These are phyloP conservation scores for Primulina tabacum DNA, from an alignment of 257 asterid genomes.

Conservation along the genomic window DNA sequence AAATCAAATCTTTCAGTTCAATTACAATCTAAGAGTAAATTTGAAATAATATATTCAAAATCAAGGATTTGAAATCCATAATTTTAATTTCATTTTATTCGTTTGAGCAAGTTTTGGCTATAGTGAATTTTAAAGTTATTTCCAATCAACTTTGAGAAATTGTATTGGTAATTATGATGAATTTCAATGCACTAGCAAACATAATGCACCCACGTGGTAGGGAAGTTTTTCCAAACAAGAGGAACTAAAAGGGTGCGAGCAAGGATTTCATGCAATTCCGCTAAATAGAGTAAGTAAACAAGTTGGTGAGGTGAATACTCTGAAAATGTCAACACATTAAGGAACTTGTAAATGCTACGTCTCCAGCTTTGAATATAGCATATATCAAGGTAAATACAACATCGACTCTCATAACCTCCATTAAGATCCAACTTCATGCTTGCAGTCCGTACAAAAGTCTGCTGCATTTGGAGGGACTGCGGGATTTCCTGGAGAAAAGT, in stretches of 20 bases:
- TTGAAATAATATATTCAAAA: too few species aligned
- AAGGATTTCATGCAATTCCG: not conserved
- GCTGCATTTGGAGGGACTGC: conserved; percentile 27
- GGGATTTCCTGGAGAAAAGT: conserved; percentile 19
- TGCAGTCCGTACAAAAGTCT: conserved; percentile 27
- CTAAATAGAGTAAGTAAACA: not conserved
- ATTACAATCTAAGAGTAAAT: too few species aligned
- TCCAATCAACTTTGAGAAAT: too few species aligned
- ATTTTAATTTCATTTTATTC: too few species aligned
- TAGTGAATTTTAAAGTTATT: too few species aligned
- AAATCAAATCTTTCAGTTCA: not conserved
- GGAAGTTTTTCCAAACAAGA: too few species aligned
- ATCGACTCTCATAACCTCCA: conserved; percentile 14
- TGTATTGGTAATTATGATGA: too few species aligned
- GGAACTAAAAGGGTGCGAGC: too few species aligned
- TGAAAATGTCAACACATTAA: not conserved
- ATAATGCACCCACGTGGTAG: too few species aligned
- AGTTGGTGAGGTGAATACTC: not conserved
- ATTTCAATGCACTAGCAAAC: too few species aligned
- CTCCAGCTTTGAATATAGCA: not conserved
- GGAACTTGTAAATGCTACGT: not conserved
- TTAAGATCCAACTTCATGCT: conserved; percentile 25
- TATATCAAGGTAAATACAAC: not conserved
- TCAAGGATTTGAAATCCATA: not conserved
- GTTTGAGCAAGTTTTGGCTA: too few species aligned